phyloP scores from a whole-genome alignment of 2,329 filamentous ascomycete species.

The Botryosphaeria agaves region DNA sequence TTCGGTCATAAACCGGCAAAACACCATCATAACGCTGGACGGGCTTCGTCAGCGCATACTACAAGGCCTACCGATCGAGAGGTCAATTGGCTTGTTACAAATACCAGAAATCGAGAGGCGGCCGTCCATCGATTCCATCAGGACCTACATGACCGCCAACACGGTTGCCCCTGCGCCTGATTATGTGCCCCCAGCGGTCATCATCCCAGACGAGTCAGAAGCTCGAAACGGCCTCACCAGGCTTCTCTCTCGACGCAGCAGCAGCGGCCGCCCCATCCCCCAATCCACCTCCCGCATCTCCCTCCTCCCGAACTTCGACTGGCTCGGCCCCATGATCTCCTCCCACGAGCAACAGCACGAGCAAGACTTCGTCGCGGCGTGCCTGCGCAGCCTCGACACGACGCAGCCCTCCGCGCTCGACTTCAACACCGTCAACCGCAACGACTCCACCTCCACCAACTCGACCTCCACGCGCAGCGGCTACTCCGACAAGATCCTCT shows the following conservation, averaged over 20 bases:
- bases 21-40: constrained; percentile 16
- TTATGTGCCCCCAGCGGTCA: constrained; percentile 10
- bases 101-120: constrained; percentile 2
- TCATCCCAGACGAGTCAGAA: constrained; percentile 4
- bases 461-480: too few relatives aligned
- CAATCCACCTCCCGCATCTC: too few relatives aligned
- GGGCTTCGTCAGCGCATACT: constrained; percentile 20
- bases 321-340: too few relatives aligned
- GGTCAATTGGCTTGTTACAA: constrained; percentile 1
- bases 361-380: too few relatives aligned
- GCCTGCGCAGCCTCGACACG: too few relatives aligned
- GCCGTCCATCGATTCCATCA: constrained; percentile 5
- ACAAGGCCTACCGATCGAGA: constrained; percentile 3
- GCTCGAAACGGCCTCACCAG: too few relatives aligned
- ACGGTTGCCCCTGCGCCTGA: constrained; percentile 5
- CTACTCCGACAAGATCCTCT: not conserved
- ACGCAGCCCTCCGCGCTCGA: constrained; percentile 2
- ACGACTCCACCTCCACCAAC: not conserved
- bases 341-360: too few relatives aligned
- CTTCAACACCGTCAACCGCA: not conserved
- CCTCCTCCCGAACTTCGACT: too few relatives aligned
- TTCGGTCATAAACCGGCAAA: constrained; percentile 16
- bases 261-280: too few relatives aligned
- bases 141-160: constrained; percentile 7
- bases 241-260: too few relatives aligned